A percentile compares a stretch with the other conserved stretches of the same genome.
phyloP scores from a whole-genome alignment of 2,329 filamentous ascomycete species.

The Trichoderma arundinaceum region DNA sequence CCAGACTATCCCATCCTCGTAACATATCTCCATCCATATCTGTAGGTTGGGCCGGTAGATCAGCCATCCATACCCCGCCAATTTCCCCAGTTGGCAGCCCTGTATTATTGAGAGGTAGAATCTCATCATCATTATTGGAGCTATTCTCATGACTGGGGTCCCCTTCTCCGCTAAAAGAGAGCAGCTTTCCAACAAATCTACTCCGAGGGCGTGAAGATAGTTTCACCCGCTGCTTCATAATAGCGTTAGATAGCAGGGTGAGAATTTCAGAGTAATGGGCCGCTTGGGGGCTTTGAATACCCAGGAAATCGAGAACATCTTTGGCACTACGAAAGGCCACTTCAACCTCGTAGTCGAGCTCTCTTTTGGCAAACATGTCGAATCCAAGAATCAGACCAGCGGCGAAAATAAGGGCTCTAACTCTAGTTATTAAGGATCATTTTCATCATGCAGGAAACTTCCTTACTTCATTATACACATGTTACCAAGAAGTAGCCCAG shows the following conservation, averaged over 20 bases:
- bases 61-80: constrained; percentile 29
- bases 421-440: background rate
- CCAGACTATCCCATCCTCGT: constrained; percentile 41
- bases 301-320: constrained; percentile 55
- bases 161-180: constrained; percentile 34
- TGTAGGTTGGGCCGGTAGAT: constrained; percentile 13
- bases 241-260: constrained; percentile 52
- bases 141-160: background rate
- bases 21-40: constrained; percentile 34
- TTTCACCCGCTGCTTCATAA: constrained; percentile 47
- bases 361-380: constrained; percentile 57
- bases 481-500: constrained; percentile 55
- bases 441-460: accelerated
- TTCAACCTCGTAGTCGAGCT: constrained; percentile 53
- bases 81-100: constrained; percentile 14
- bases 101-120: background rate
- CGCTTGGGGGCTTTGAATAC: constrained; percentile 59
- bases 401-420: constrained; percentile 60
- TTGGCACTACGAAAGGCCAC: constrained; percentile 56
- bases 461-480: constrained; percentile 65
- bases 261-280: constrained; percentile 64
- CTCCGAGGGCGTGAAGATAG: constrained; percentile 36
- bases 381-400: constrained; percentile 63
- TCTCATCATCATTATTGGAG: background rate
- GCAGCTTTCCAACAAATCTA: constrained; percentile 40